Base-by-base conservation (phyloP, 1,139 yeast species). In the Torulaspora globosa region DNA sequence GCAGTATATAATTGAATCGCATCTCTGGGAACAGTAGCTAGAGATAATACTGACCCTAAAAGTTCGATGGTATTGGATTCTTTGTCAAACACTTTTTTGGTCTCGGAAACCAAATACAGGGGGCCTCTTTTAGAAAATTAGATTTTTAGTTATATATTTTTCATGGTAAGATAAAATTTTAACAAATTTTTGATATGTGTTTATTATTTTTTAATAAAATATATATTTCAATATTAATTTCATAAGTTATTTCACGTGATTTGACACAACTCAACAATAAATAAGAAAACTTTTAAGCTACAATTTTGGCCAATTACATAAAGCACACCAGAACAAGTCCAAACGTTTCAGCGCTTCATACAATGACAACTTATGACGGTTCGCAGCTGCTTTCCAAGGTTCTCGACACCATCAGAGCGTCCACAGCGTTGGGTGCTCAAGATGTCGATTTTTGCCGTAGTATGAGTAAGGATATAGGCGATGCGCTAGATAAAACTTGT, bases 391-490 rank as follows among this genome's bases (percentile, higher is more conserved):
- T 47, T 3, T 41, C 46, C 3, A 44, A 44, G 28, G 36, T 47
- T 3, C 43, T 47, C 33, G 36, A 40, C 21, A 72, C 84, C 1
- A 80, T 88, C 30, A 73, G 96, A 52, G 76, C 86, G 1, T 79
- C 96, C 0, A 71, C 84, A 5, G 79, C 85, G 1, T 68, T 92
- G 37, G 84, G 89, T 2, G 79, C 88, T 0, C 88, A 86, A 53
- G 98, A 92, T 69, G 76, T 89, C 21, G 76, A 75, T 36, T 92
- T 90, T 59, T 79, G 81, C 67, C 75, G 75, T 45, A 78, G 89
- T 37, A 65, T 89, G n/a, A 95, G 88, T 59, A 59, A 71, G 1
- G 60, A 66, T 0, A 62, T 85, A 24, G 70, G 76, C 5, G 49
- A 57, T 1, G 62, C 73, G 15, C 69, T 81, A 19, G 74, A 75